These are phyloP conservation scores for Nannochloropsis salina DNA, from an alignment of 108 stramenopile species.

Conservation along the genomic window DNA sequence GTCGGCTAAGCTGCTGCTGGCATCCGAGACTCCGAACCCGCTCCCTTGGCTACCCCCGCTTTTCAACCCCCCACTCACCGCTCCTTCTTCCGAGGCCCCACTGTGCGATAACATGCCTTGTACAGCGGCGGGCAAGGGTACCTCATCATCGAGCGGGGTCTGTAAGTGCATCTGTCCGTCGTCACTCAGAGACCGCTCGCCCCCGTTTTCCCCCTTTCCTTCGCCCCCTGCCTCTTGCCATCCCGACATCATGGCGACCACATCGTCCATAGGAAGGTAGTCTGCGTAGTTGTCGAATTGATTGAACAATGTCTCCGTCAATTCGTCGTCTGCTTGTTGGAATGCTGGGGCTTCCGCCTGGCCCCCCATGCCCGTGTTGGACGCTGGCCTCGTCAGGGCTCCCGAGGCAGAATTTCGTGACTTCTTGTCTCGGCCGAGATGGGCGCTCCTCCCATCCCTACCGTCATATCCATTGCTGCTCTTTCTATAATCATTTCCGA, in stretches of 20 bases:
- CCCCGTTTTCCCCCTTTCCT: not conserved
- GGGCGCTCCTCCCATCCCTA: too few species aligned
- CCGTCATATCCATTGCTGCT: too few species aligned
- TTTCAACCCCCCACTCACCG: not conserved
- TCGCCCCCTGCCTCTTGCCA: not conserved
- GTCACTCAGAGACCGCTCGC: not conserved
- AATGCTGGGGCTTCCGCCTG: not conserved
- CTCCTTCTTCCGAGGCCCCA: not conserved
- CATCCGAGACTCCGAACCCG: not conserved
- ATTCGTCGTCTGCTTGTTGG: not conserved
- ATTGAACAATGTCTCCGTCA: not conserved
- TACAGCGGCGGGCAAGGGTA: not conserved
- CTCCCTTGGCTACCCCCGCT: not conserved
- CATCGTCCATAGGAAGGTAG: not conserved
- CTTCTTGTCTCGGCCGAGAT: too few species aligned
- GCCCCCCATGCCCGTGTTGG: too few species aligned
- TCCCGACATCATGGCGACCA: not conserved
- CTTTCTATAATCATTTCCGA: too few species aligned
- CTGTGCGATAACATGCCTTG: not conserved
- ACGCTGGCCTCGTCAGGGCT: too few species aligned
- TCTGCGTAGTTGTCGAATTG: constrained; percentile 15
- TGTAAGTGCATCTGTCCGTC: not conserved
- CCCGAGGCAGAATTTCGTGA: too few species aligned
- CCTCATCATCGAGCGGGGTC: not conserved
- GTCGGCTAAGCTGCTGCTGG: not conserved